Percentiles rank a stretch among this genome's conserved stretches.
phyloP scores from a whole-genome alignment of 169 alveolate species.

The Eimeria sp. region DNA sequence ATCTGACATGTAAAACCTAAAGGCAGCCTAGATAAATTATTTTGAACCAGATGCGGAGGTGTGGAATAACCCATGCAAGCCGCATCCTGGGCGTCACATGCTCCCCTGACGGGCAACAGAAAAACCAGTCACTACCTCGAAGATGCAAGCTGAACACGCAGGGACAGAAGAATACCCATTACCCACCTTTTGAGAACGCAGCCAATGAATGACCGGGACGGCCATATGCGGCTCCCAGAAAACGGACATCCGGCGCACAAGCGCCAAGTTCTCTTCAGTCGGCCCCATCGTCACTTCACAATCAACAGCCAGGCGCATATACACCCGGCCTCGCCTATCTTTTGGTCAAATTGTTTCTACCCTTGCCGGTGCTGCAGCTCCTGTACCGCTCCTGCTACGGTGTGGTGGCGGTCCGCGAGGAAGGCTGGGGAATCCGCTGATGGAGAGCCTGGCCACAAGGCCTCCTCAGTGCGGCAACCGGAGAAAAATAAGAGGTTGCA shows the following conservation, averaged over 20 bases:
- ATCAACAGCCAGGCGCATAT: constrained; percentile 51
- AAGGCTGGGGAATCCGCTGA: not conserved
- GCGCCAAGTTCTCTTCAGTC: constrained; percentile 77
- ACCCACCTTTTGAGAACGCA: constrained; percentile 72
- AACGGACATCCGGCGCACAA: constrained; percentile 80
- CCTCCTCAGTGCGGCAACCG: not conserved
- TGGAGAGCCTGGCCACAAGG: not conserved
- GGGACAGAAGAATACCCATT: not conserved
- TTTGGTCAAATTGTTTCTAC: not conserved
- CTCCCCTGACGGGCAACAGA: not conserved
- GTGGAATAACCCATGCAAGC: not conserved
- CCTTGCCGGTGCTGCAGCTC: constrained; percentile 13
- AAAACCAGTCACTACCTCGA: not conserved
- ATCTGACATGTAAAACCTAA: not conserved
- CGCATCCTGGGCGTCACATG: not conserved
- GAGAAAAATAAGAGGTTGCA: not conserved
- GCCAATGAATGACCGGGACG: constrained; percentile 80
- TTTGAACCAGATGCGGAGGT: not conserved
- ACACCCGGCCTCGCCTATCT: constrained; percentile 50
- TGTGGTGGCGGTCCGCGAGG: not conserved
- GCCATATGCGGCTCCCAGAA: constrained; percentile 84
- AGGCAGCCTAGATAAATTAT: not conserved
- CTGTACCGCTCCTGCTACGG: constrained; percentile 4
- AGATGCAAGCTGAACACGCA: not conserved
- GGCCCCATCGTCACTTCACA: constrained; percentile 72